A percentile compares a stretch with the other conserved stretches of the same genome.
These are phyloP conservation scores for Uronychia setigera DNA, from an alignment of 73 alveolate species.

Conservation along the genomic window DNA sequence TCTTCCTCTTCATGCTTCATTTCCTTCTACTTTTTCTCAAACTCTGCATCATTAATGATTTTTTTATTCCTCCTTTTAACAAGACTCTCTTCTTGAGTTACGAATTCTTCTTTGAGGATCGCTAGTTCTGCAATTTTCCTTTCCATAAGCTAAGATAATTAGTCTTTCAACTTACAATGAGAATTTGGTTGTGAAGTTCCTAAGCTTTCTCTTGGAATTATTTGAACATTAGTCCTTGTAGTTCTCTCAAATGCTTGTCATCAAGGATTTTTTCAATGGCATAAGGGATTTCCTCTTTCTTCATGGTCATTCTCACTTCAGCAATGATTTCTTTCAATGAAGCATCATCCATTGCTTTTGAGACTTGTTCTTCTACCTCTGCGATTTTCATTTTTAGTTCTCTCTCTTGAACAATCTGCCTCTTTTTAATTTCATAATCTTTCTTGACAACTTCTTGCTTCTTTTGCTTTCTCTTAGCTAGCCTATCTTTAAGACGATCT, in stretches of 20 bases:
- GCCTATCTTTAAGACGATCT: constrained; percentile 20
- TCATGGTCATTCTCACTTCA: constrained; percentile 19
- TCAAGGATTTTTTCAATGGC: constrained; percentile 66
- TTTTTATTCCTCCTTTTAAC: constrained; percentile 26
- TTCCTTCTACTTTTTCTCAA: constrained; percentile 7
- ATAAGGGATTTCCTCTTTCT: constrained; percentile 60
- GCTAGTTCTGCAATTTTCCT: constrained; percentile 44
- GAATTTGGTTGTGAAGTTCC: constrained; percentile 5
- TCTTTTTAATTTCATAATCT: constrained; percentile 25
- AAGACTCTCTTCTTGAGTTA: constrained; percentile 12
- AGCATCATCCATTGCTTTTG: constrained; percentile 12
- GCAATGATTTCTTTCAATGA: constrained; percentile 16
- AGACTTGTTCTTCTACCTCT: constrained; percentile 11
- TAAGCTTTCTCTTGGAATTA: constrained; percentile 47
- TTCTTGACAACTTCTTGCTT: constrained; percentile 19
- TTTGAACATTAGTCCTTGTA: constrained; percentile 31
- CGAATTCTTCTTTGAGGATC: constrained; percentile 9
- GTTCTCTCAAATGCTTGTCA: constrained; percentile 58
- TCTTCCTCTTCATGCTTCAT: constrained; percentile 6
- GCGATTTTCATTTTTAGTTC: constrained; percentile 14
- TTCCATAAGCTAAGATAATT: constrained; percentile 30
- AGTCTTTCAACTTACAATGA: constrained; percentile 28
- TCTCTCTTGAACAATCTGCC: constrained; percentile 14
- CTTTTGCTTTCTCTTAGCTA: constrained; percentile 40
- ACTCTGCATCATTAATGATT: constrained; percentile 19